Conservation (phyloP, 768 basidiomycete genomes). For the Collybiopsis luxurians region DNA sequence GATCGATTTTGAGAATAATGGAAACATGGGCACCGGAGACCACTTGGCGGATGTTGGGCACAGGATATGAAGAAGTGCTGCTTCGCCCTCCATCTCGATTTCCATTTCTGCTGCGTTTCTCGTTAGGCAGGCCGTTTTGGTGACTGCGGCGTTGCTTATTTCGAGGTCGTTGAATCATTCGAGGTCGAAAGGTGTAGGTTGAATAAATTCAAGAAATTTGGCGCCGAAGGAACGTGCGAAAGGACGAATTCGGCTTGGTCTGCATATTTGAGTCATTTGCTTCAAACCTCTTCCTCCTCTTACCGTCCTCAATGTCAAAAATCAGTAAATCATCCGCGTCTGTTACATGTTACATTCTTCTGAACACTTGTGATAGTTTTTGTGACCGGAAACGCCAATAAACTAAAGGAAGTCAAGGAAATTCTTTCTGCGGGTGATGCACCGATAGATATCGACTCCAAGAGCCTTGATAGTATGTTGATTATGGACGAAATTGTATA, state of each 20-base stretch:
- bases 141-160: not conserved
- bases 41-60: not conserved
- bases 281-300: too few relatives aligned
- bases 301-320: too few relatives aligned
- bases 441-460: slow-evolving; percentile 76
- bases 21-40: slow-evolving; percentile 2
- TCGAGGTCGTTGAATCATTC: not conserved
- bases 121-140: not conserved
- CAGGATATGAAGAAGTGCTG: not conserved
- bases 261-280: too few relatives aligned
- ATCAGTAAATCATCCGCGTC: too few relatives aligned
- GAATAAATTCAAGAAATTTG: too few relatives aligned
- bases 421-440: slow-evolving; percentile 66
- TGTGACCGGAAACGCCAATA: slow-evolving; percentile 93
- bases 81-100: not conserved
- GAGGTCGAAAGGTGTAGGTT: too few relatives aligned
- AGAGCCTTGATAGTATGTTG: slow-evolving; percentile 74
- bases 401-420: slow-evolving; percentile 81
- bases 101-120: not conserved
- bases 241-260: too few relatives aligned
- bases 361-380: slow-evolving; percentile 57
- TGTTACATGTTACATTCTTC: not conserved
- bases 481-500: not conserved
- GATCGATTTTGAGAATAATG: slow-evolving; percentile 1
- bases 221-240: too few relatives aligned